Evolutionary conservation across 2,329 filamentous ascomycete species (phyloP).

Genomic region (Didymella glomerata): DNA sequence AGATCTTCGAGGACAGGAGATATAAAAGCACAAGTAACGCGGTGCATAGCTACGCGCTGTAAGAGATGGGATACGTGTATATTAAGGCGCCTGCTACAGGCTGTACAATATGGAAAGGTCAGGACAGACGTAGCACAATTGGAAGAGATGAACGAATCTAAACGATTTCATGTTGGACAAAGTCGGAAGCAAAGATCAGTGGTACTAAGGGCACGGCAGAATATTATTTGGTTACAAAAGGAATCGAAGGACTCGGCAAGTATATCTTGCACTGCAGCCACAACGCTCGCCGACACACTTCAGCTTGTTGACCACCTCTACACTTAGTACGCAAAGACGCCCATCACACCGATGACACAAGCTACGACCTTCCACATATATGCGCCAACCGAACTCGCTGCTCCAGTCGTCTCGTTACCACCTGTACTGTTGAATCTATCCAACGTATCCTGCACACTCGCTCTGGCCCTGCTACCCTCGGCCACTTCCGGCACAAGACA

Average conservation of each 20-base stretch:
- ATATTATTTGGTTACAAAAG: too few relatives aligned
- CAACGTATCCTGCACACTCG: constrained; percentile 5
- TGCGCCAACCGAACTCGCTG: not conserved
- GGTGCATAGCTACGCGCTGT: not conserved
- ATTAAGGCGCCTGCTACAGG: not conserved
- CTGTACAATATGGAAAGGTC: constrained; percentile 10
- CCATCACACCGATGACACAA: not conserved
- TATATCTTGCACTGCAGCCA: not conserved
- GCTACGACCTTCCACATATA: not conserved
- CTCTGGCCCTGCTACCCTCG: constrained; percentile 2
- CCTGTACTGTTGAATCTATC: not conserved
- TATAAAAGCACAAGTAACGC: not conserved
- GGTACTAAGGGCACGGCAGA: too few relatives aligned
- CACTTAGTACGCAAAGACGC: not conserved
- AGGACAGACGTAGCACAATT: not conserved
- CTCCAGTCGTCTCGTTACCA: constrained; percentile 5
- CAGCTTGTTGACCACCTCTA: not conserved
- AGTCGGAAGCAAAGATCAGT: too few relatives aligned
- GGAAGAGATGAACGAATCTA: too few relatives aligned
- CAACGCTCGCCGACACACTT: not conserved
- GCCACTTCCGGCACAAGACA: constrained; percentile 8
- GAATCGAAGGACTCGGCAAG: too few relatives aligned
- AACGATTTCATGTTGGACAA: too few relatives aligned
- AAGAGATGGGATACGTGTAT: not conserved
- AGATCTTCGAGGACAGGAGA: not conserved